Base-by-base conservation (phyloP, 2,329 filamentous ascomycete species). In the Xylariaceae sp. region DNA sequence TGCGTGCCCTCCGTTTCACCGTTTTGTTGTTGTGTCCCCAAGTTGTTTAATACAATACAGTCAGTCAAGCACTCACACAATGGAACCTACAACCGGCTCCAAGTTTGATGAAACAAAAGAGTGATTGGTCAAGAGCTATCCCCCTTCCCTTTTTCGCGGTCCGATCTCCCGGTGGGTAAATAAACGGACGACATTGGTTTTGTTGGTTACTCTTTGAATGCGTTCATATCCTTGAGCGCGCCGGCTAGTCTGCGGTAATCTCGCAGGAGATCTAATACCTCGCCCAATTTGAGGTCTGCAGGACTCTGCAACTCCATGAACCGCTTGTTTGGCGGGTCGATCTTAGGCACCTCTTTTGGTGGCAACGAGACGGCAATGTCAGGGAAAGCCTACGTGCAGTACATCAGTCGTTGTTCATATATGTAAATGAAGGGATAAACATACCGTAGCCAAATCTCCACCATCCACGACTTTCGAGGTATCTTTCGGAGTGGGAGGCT, bases 211-310 rank as follows among this genome's bases (percentile, higher is more conserved):
- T 76, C 76, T 61, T 80, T 80, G 68, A 88, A 85, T 8, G 83
- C 85, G 17, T 80, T 84, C 70, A 84, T 74, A 53, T 86, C 83
- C 66, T 84, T 84, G 59, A 92, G 72, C 7, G 82, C 83, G 34
- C 78, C 78, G 0, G 88, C 88, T 51, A 93, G 74, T 56, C 89
- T 79, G 67, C 89, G 83, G 68, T 93, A 93, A 72, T 93, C 89
- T 57, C 84, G 80, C 18, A 93, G 74, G 53, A 93, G 75, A 58
- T 88, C 83, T 23, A 88, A 74, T 15, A 93, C 85, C 67, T 93
- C 90, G n/a, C 85, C 83, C 30, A 93, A 76, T 57, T 80, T 85
- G 34, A 93, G 77, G 51, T 93, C 89, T 0, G 82, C 82, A 0
- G 87, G 86, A 69, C 86, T 86, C 67, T 88, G 80, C 58, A 88